Evolutionary conservation across 108 stramenopile species (phyloP).

Genomic region (Nannochloropsis gaditana): DNA sequence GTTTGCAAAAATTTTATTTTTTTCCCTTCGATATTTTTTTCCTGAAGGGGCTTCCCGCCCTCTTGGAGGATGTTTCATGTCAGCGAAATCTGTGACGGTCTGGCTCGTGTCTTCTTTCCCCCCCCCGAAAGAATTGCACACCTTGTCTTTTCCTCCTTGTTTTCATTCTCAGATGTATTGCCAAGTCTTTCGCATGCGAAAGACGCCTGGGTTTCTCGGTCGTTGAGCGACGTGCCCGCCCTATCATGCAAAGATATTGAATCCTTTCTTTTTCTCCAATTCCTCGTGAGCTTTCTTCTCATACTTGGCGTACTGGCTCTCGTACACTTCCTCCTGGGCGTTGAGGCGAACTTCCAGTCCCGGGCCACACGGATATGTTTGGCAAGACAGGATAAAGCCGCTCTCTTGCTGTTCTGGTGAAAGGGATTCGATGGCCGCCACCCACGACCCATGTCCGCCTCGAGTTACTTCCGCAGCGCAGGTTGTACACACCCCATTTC

Average conservation of each 20-base stretch:
- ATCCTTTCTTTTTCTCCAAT: constrained; percentile 34
- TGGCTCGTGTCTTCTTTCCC: too few species aligned
- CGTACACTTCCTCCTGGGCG: constrained; percentile 14
- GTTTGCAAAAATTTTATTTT: too few species aligned
- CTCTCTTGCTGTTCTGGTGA: background rate
- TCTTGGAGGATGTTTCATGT: too few species aligned
- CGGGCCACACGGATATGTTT: constrained; percentile 21
- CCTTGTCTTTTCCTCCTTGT: too few species aligned
- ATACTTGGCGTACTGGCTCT: constrained; percentile 35
- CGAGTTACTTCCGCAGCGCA: background rate
- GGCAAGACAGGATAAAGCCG: constrained; percentile 17
- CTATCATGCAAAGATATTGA: constrained; percentile 37
- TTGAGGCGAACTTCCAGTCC: constrained; percentile 18
- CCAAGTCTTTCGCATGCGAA: too few species aligned
- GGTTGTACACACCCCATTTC: constrained; percentile 25
- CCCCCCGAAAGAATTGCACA: too few species aligned
- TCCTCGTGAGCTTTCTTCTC: constrained; percentile 30
- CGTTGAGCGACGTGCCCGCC: background rate
- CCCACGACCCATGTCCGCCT: background rate
- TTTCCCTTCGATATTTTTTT: too few species aligned
- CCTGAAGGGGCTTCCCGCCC: too few species aligned
- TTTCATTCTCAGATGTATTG: too few species aligned
- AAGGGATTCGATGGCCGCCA: constrained; percentile 7
- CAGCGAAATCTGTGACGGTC: too few species aligned
- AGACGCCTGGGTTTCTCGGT: too few species aligned